Base-by-base conservation (phyloP, 192 early-diverging fungal species). In the Podila horticola region DNA sequence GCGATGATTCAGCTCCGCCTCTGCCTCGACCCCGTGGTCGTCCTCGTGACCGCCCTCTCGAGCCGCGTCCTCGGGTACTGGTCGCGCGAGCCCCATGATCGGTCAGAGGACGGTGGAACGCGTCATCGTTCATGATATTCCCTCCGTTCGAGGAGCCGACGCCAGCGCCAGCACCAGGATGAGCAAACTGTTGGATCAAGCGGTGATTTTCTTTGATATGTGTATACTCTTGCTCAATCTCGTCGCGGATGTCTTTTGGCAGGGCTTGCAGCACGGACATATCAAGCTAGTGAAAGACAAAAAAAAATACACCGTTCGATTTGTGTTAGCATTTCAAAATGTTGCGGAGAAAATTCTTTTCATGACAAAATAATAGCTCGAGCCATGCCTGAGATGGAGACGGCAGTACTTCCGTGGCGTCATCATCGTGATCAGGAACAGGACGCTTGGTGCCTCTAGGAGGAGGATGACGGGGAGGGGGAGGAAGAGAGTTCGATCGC, bases 201-300 rank as follows among this genome's bases (percentile, higher is more conserved):
- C 62, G 69, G 22, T 72, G 41, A 55, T 72, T 72, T 29, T 79
- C 75, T 41, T 72, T 71, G 34, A 71, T 68, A 50, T 67, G 69
- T 59, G 71, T 61, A 59, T 83, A 83, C 31, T 75, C 74, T 50
- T 67, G 64, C 69, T 72, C 74, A 34, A 83, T 83, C 29, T 83
- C 82, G 15, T 74, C 71, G 34, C 75, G 74, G 13, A 83, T 76
- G 24, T 75, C 71, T 24, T 69, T 51, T 20, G 82, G 82, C 22
- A 83, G 50, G 3, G 69, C 74, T 26, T 83, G 33, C 22, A 83
- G 15, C 1, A 83, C 82, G 0, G 73, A 76, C 30, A 26, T 65
- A 19, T 83, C 82, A 55, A 83, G 34, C 82, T 83, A 24, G 9
- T 34, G 15, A 10, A 20, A 26, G 12, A 55, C 8, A 55, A 20